Percentiles rank a stretch among this genome's conserved stretches.
These are phyloP conservation scores for Harringtonia aguacate DNA, from an alignment of 2,329 filamentous ascomycete genomes.

Conservation along the genomic window DNA sequence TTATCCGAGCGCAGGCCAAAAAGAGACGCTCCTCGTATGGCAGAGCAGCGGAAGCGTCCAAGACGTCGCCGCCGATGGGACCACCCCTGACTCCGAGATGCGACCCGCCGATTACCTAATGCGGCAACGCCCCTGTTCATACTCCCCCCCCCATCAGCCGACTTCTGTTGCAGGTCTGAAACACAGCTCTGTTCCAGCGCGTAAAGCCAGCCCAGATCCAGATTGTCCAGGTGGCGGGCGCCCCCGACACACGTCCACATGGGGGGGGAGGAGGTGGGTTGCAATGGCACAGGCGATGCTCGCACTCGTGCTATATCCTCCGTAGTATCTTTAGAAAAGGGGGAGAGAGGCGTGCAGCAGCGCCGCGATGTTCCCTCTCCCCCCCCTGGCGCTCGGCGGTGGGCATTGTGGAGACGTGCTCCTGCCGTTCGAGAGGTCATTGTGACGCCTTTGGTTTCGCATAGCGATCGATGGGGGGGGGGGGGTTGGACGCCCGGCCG, in stretches of 20 bases:
- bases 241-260: background rate
- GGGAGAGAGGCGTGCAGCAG: background rate
- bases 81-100: no score
- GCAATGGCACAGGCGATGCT: no score
- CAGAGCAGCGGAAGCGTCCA: no score
- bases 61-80: no score
- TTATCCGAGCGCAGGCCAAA: no score
- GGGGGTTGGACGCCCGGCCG: no score
- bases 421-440: conserved; percentile 1
- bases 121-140: background rate
- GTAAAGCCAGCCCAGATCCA: no score
- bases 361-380: background rate
- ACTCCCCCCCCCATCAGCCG: background rate
- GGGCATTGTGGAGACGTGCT: background rate
- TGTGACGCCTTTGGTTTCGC: conserved; percentile 19
- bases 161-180: conserved; percentile 35
- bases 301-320: no score
- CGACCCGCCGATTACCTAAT: no score
- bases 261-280: background rate
- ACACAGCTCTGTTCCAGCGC: conserved; percentile 18
- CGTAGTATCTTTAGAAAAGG: background rate
- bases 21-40: no score
- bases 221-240: no score
- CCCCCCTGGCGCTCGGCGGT: background rate
- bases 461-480: background rate